Conservation (phyloP, 306 rosid species). For the Ammopiptanthus mongolicus region DNA sequence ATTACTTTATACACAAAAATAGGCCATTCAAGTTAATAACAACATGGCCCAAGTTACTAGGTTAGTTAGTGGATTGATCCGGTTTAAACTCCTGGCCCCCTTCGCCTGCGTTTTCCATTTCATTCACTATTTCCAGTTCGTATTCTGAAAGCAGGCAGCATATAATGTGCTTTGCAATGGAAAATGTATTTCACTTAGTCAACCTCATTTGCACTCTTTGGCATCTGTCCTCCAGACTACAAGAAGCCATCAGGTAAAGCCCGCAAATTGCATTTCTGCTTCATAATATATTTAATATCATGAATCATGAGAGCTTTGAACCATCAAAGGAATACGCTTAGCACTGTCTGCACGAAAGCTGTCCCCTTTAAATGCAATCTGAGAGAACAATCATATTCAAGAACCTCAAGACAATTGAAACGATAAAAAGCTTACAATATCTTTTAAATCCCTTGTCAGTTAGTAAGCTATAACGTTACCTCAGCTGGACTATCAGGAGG, state of each 20-base stretch:
- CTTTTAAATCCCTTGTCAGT: not conserved
- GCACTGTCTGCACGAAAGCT: slow-evolving; percentile 62
- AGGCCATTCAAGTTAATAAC: slow-evolving; percentile 36
- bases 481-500: slow-evolving; percentile 64
- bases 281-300: slow-evolving; percentile 46
- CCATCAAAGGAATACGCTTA: slow-evolving; percentile 68
- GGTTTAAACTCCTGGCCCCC: slow-evolving; percentile 23
- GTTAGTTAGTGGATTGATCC: slow-evolving; percentile 36
- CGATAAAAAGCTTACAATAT: not conserved
- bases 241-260: slow-evolving; percentile 43
- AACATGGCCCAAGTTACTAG: slow-evolving; percentile 40
- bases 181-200: slow-evolving; percentile 23
- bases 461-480: slow-evolving; percentile 43
- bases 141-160: slow-evolving; percentile 28
- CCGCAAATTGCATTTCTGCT: slow-evolving; percentile 32
- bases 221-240: slow-evolving; percentile 38
- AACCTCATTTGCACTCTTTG: slow-evolving; percentile 41
- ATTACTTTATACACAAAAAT: slow-evolving; percentile 45
- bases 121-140: slow-evolving; percentile 24
- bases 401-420: slow-evolving; percentile 23
- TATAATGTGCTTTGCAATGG: slow-evolving; percentile 21
- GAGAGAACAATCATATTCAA: slow-evolving; percentile 40
- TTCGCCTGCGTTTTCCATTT: slow-evolving; percentile 25
- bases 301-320: slow-evolving; percentile 72
- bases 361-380: slow-evolving; percentile 76